Evolutionary conservation across 176 grass and related monocot genomes (phyloP).

Genomic region (Juncus inflexus): DNA sequence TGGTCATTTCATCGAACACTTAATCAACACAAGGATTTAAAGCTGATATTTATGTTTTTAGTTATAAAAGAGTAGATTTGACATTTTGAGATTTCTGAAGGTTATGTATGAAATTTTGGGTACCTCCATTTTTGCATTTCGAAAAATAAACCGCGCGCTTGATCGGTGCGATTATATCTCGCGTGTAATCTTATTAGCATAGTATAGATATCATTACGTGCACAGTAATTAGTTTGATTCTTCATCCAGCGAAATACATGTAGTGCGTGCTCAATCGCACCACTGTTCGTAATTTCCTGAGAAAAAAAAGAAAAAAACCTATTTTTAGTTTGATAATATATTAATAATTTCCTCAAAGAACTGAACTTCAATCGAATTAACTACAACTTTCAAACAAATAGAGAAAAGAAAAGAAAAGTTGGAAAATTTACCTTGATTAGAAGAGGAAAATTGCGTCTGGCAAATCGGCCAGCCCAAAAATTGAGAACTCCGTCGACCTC

Average conservation of each 20-base stretch:
- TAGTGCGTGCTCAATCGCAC: constrained; percentile 62
- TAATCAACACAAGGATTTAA: constrained; percentile 3
- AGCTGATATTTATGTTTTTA: neutral
- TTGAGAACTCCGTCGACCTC: constrained; percentile 68
- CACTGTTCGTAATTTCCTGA: constrained; percentile 62
- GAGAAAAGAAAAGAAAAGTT: constrained; percentile 4
- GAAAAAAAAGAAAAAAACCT: constrained; percentile 28
- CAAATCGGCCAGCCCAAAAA: constrained; percentile 69
- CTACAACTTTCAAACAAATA: neutral
- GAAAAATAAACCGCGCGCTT: constrained; percentile 87
- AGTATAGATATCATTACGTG: constrained; percentile 67
- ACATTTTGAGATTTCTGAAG: no score
- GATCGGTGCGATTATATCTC: constrained; percentile 73
- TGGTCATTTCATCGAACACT: neutral
- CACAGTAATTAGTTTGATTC: constrained; percentile 77
- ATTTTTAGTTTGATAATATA: constrained; percentile 2
- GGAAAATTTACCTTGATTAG: constrained; percentile 51
- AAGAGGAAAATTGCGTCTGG: constrained; percentile 64
- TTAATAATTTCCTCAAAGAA: neutral
- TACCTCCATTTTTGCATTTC: constrained; percentile 97
- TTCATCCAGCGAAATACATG: constrained; percentile 96
- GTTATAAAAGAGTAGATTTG: no score
- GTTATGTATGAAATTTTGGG: neutral
- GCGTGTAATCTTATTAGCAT: constrained; percentile 83
- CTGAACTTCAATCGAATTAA: constrained; percentile 7